Conservation (phyloP, 768 basidiomycete species). For the Leucocoprinus birnbaumii region DNA sequence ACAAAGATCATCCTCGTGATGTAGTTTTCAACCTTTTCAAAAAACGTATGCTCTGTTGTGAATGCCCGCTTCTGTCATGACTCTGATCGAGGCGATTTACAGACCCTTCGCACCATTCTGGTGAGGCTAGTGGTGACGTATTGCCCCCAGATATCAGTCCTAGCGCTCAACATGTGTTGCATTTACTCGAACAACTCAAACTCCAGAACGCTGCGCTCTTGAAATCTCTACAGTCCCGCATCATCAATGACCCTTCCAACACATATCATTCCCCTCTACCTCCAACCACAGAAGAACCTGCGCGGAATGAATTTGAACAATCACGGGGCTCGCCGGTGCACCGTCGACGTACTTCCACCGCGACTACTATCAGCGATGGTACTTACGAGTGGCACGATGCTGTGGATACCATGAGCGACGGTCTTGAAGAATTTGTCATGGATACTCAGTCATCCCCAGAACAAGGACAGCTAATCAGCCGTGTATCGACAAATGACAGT, state of each 20-base stretch:
- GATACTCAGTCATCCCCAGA: slow-evolving; percentile 40
- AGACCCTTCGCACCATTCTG: slow-evolving; percentile 18
- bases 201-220: slow-evolving; percentile 10
- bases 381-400: slow-evolving; percentile 79
- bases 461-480: slow-evolving; percentile 35
- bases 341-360: slow-evolving; percentile 40
- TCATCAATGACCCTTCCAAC: slow-evolving; percentile 3
- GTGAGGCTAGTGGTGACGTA: background rate
- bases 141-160: background rate
- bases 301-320: slow-evolving; percentile 14
- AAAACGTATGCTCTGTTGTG: slow-evolving; percentile 39
- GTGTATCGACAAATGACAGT: slow-evolving; percentile 36
- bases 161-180: slow-evolving; percentile 1
- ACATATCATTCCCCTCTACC: slow-evolving; percentile 15
- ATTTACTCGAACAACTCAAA: slow-evolving; percentile 11
- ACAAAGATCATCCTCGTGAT: slow-evolving; percentile 31
- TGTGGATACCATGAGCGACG: slow-evolving; percentile 62
- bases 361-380: slow-evolving; percentile 48
- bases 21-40: slow-evolving; percentile 60
- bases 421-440: slow-evolving; percentile 69
- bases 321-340: slow-evolving; percentile 3
- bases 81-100: background rate
- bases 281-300: slow-evolving; percentile 2
- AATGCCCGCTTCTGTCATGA: background rate
- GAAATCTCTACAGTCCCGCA: slow-evolving; percentile 5